Evolutionary conservation across 2,329 filamentous ascomycete species (phyloP).

Genomic region (Paecilomyces sp.): DNA sequence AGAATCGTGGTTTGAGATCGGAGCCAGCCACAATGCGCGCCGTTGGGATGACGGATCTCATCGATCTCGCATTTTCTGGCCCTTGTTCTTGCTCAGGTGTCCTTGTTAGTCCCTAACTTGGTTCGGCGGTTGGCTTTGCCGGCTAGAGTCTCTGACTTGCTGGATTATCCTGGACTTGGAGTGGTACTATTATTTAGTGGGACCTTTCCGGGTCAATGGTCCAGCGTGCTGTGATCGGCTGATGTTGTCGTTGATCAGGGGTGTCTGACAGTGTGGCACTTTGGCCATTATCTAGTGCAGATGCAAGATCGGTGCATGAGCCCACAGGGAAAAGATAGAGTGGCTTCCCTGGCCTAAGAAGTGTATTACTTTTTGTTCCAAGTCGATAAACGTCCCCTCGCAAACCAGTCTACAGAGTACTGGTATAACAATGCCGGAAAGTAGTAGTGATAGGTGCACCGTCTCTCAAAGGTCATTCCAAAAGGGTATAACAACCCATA

Average conservation of each 20-base stretch:
- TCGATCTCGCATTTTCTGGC: conserved; percentile 1
- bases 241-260: neutral
- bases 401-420: neutral
- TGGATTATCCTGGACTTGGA: neutral
- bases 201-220: neutral
- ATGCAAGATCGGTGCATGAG: neutral
- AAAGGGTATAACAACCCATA: neutral
- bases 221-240: neutral
- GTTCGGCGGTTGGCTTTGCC: neutral
- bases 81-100: neutral
- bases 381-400: neutral
- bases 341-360: neutral
- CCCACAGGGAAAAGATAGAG: neutral
- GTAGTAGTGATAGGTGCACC: neutral
- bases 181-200: neutral
- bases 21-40: neutral
- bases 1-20: neutral
- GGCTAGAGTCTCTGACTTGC: neutral
- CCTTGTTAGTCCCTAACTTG: neutral
- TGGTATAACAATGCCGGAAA: neutral
- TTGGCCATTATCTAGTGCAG: neutral
- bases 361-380: neutral
- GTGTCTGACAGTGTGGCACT: neutral
- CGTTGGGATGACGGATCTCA: neutral
- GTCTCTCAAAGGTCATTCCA: neutral